These are phyloP conservation scores for Coemansia javaensis DNA, from an alignment of 192 early-diverging fungal species.

Conservation along the genomic window DNA sequence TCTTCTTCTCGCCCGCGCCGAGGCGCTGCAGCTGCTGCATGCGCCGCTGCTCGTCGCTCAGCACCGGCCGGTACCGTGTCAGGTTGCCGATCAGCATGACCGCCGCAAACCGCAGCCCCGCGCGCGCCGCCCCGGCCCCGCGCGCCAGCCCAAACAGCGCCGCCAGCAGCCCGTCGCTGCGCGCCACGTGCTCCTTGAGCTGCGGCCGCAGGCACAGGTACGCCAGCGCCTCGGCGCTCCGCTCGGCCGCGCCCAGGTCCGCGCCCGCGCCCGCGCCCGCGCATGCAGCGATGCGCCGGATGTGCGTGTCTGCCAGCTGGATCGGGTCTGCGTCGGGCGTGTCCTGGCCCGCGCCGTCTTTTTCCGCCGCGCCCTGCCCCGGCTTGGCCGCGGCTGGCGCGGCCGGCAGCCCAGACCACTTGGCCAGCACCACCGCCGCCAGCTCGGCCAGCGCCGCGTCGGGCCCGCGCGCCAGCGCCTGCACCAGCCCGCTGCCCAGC, in stretches of 20 bases:
- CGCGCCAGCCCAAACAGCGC: slow-evolving; percentile 54
- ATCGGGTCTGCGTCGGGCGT: slow-evolving; percentile 15
- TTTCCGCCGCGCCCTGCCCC: neutral
- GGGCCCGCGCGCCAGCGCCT: slow-evolving; percentile 50
- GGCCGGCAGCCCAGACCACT: slow-evolving; percentile 52
- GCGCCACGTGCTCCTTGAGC: slow-evolving; percentile 66
- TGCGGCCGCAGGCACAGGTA: slow-evolving; percentile 68
- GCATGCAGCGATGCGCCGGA: slow-evolving; percentile 7
- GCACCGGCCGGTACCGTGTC: slow-evolving; percentile 59
- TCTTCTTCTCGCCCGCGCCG: too few relatives aligned
- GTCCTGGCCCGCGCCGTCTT: slow-evolving; percentile 2
- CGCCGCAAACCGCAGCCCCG: slow-evolving; percentile 67
- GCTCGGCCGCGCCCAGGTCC: slow-evolving; percentile 38
- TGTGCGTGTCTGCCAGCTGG: slow-evolving; percentile 37
- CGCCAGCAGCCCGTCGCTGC: slow-evolving; percentile 56
- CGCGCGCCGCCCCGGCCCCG: slow-evolving; percentile 26
- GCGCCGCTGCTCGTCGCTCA: slow-evolving; percentile 78
- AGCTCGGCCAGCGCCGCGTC: slow-evolving; percentile 52
- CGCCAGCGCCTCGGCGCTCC: slow-evolving; percentile 75
- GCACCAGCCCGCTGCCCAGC: slow-evolving; percentile 56
- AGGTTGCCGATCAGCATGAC: slow-evolving; percentile 73
- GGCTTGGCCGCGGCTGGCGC: slow-evolving; percentile 16
- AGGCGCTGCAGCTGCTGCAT: slow-evolving; percentile 70
- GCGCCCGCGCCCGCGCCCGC: neutral
- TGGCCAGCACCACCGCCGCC: slow-evolving; percentile 60